phyloP scores from a whole-genome alignment of 768 basidiomycete species.

The Boletellus emodensis region DNA sequence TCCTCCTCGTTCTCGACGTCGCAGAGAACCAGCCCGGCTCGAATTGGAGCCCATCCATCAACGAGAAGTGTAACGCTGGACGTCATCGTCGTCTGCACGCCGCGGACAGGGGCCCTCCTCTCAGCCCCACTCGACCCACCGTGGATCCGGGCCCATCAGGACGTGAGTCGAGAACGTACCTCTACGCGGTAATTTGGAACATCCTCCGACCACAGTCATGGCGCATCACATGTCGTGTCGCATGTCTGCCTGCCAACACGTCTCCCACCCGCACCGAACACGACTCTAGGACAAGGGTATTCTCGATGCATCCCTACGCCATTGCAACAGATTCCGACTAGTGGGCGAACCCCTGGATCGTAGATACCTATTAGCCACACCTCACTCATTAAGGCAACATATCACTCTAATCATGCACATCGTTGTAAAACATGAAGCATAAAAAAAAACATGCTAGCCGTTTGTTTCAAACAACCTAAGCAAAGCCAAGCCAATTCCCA shows the following conservation, averaged over 20 bases:
- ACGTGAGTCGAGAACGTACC: neutral
- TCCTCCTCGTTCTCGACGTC: neutral
- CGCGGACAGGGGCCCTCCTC: constrained; percentile 4
- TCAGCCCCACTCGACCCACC: constrained; percentile 25
- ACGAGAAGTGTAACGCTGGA: neutral
- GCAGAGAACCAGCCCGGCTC: constrained; percentile 4
- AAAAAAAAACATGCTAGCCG: too few relatives aligned
- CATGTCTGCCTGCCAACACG: constrained; percentile 1
- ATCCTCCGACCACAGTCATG: constrained; percentile 1
- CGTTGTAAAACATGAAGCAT: neutral
- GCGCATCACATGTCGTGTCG: neutral
- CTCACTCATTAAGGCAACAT: too few relatives aligned
- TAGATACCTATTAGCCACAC: too few relatives aligned
- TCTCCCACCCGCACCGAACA: neutral
- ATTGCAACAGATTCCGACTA: too few relatives aligned
- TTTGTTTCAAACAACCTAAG: neutral
- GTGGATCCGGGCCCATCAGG: constrained; percentile 7
- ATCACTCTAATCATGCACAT: constrained; percentile 4
- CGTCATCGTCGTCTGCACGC: constrained; percentile 4
- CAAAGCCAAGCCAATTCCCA: neutral
- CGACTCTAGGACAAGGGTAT: constrained; percentile 1
- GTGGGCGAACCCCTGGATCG: too few relatives aligned
- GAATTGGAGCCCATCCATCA: neutral
- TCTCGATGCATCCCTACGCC: too few relatives aligned
- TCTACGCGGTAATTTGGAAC: constrained; percentile 19